Percentiles rank a stretch among this genome's conserved stretches.
phyloP scores from a whole-genome alignment of 139 green algal genomes.

The Picochlorum sp. region DNA sequence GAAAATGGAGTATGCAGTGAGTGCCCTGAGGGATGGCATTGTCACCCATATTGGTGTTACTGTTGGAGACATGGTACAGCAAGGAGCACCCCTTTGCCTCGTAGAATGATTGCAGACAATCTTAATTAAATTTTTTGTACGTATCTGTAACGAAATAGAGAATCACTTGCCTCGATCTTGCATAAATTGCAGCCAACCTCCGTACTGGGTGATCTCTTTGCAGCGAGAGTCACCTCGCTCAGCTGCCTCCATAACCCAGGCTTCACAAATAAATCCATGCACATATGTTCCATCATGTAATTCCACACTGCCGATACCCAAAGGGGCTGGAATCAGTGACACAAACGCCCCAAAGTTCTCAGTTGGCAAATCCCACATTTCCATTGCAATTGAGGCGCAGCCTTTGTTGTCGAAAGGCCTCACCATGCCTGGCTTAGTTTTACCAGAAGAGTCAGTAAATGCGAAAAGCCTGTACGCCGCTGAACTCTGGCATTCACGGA shows the following conservation, averaged over 20 bases:
- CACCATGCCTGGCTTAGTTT: slow-evolving; percentile 34
- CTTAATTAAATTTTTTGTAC: slow-evolving; percentile 3
- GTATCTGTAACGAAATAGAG: background rate
- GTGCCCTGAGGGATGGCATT: slow-evolving; percentile 11
- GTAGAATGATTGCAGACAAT: slow-evolving; percentile 4
- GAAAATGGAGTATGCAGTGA: slow-evolving; percentile 65
- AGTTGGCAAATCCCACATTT: slow-evolving; percentile 58
- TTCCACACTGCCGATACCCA: slow-evolving; percentile 55
- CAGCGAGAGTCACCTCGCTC: background rate
- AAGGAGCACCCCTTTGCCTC: slow-evolving; percentile 17
- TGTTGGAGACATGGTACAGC: slow-evolving; percentile 24
- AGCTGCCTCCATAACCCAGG: slow-evolving; percentile 25
- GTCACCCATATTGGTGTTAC: slow-evolving; percentile 10
- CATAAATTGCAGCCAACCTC: slow-evolving; percentile 4
- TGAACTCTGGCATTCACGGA: slow-evolving; percentile 36
- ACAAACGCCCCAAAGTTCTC: slow-evolving; percentile 45
- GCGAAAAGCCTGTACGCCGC: slow-evolving; percentile 24
- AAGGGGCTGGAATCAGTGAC: slow-evolving; percentile 32
- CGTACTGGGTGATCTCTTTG: slow-evolving; percentile 11
- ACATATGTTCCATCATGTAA: slow-evolving; percentile 50
- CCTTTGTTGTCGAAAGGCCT: slow-evolving; percentile 1
- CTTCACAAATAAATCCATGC: slow-evolving; percentile 62
- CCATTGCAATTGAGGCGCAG: slow-evolving; percentile 36
- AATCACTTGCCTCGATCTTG: background rate
- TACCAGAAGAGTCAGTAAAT: slow-evolving; percentile 20